These are phyloP conservation scores for Choiromyces venosus DNA, from an alignment of 495 filamentous ascomycete genomes.

Conservation along the genomic window DNA sequence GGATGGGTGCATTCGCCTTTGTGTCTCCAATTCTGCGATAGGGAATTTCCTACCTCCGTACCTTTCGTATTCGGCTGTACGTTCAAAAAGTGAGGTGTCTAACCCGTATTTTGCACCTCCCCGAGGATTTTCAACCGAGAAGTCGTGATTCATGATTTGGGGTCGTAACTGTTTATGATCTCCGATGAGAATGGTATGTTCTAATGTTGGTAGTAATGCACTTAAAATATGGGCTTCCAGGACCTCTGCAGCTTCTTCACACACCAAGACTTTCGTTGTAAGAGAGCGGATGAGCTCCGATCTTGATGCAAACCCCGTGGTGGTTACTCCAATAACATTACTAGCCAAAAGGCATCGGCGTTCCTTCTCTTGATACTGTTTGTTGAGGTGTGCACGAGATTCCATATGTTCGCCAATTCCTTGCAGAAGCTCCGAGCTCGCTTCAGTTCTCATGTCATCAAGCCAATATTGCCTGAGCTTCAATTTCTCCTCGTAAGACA, in stretches of 20 bases:
- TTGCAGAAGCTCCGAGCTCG: conserved; percentile 23
- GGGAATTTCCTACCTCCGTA: conserved; percentile 48
- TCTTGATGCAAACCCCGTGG: conserved; percentile 65
- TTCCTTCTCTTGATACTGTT: conserved; percentile 49
- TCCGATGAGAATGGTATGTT: conserved; percentile 71
- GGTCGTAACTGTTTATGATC: conserved; percentile 72
- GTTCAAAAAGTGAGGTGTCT: conserved; percentile 65
- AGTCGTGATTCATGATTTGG: conserved; percentile 59
- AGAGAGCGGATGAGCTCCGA: conserved; percentile 57
- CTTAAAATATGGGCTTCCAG: conserved; percentile 66
- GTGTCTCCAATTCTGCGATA: conserved; percentile 56
- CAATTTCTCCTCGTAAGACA: conserved; percentile 22
- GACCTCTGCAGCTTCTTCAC: conserved; percentile 75
- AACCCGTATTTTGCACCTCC: conserved; percentile 58
- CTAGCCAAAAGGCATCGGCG: conserved; percentile 51
- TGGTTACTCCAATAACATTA: conserved; percentile 70
- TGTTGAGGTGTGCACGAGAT: conserved; percentile 30
- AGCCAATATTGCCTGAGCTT: conserved; percentile 24
- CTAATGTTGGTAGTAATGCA: conserved; percentile 60
- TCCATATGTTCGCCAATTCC: conserved; percentile 9
- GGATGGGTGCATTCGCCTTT: conserved; percentile 72
- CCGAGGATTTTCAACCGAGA: conserved; percentile 54
- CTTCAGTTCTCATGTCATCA: conserved; percentile 23
- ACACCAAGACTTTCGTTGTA: conserved; percentile 61
- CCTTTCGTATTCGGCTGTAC: conserved; percentile 51